phyloP scores from a whole-genome alignment of 768 basidiomycete genomes.

The Hygrocybe coccinea region DNA sequence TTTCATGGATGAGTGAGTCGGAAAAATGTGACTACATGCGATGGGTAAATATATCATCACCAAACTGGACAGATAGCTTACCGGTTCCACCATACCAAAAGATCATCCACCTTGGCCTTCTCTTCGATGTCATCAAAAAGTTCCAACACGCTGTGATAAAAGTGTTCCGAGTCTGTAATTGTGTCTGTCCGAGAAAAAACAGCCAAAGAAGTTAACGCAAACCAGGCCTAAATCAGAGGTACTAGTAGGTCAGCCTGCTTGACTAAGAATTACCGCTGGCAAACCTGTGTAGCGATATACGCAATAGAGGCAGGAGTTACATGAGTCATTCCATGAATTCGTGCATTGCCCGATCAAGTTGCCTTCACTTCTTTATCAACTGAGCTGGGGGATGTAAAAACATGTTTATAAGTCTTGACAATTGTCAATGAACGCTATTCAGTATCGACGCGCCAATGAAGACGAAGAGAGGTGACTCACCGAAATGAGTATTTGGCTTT shows the following conservation, averaged over 20 bases:
- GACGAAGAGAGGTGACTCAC: background rate
- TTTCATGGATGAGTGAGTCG: background rate
- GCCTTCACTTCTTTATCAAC: slow-evolving; percentile 25
- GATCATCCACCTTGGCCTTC: slow-evolving; percentile 8
- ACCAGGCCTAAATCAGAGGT: background rate
- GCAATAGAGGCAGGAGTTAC: slow-evolving; percentile 15
- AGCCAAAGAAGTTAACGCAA: background rate
- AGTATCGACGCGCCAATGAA: background rate
- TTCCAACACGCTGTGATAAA: background rate
- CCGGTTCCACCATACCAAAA: slow-evolving; percentile 14
- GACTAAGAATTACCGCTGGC: too few relatives aligned
- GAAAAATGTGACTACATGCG: slow-evolving; percentile 9
- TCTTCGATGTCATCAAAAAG: background rate
- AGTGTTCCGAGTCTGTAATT: background rate
- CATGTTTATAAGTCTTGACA: slow-evolving; percentile 8
- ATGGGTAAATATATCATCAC: background rate
- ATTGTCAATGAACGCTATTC: background rate
- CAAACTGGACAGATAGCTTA: background rate
- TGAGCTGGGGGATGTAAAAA: slow-evolving; percentile 22
- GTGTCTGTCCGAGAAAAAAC: too few relatives aligned
- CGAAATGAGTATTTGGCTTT: background rate
- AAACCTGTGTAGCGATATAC: slow-evolving; percentile 19
- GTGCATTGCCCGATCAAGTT: slow-evolving; percentile 20
- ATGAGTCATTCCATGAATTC: slow-evolving; percentile 11
- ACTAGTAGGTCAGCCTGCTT: background rate